Evolutionary conservation across 371 early-diverging fungal species (phyloP).

Genomic region (Phascolomyces articulosus): DNA sequence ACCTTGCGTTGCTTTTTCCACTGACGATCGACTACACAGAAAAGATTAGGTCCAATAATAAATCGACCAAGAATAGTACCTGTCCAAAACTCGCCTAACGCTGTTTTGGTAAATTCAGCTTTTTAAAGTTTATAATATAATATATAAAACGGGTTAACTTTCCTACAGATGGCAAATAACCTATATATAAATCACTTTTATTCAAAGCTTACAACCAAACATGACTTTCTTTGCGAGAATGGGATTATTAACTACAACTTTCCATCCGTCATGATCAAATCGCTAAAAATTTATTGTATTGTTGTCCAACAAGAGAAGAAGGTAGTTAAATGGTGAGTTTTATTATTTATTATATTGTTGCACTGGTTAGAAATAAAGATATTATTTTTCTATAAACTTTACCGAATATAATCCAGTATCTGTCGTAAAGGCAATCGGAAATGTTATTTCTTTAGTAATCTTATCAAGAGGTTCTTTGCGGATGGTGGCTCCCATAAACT

Average conservation of each 20-base stretch:
- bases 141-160: no score
- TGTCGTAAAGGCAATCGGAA: constrained; percentile 8
- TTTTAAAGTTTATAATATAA: constrained; percentile 16
- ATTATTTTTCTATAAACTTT: neutral
- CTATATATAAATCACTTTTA: neutral
- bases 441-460: neutral
- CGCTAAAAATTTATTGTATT: constrained; percentile 1
- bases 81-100: neutral
- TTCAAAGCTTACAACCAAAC: constrained; percentile 13
- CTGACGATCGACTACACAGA: constrained; percentile 17
- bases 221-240: constrained; percentile 20
- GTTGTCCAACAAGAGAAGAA: no score
- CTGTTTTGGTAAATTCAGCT: constrained; percentile 15
- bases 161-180: no score
- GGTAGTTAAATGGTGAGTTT: no score
- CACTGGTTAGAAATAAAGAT: no score
- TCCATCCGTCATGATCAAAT: constrained; percentile 19
- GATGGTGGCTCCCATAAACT: neutral
- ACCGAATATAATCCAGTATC: constrained; percentile 14
- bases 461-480: constrained; percentile 5
- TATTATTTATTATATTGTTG: no score
- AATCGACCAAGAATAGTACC: constrained; percentile 16
- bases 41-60: constrained; percentile 24
- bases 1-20: constrained; percentile 34
- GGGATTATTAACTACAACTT: constrained; percentile 20